phyloP scores from a whole-genome alignment of 305 asterid genomes.

The Fraxinus ornus region DNA sequence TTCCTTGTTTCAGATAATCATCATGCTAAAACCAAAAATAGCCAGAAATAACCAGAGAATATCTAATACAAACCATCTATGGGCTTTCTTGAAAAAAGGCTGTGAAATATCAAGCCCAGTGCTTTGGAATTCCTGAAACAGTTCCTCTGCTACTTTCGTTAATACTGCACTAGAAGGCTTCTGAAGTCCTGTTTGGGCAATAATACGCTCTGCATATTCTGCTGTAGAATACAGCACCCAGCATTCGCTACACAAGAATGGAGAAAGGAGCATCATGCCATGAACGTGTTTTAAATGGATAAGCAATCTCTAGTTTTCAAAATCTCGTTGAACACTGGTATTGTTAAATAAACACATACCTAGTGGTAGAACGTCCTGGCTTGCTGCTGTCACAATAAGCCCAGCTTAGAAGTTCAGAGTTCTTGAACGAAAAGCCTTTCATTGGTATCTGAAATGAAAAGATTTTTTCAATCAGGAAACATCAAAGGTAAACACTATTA shows the following conservation, averaged over 20 bases:
- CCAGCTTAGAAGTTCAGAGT: slow-evolving; percentile 69
- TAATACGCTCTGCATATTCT: slow-evolving; percentile 63
- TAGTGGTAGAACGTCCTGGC: slow-evolving; percentile 64
- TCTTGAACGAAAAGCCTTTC: slow-evolving; percentile 66
- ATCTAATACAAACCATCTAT: slow-evolving; percentile 66
- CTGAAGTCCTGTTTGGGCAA: slow-evolving; percentile 69
- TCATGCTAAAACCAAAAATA: not conserved
- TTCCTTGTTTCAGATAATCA: slow-evolving; percentile 2
- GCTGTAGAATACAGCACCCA: slow-evolving; percentile 92
- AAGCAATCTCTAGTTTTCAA: not conserved
- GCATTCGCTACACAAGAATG: slow-evolving; percentile 48
- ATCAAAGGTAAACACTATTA: not conserved
- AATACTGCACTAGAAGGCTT: slow-evolving; percentile 61
- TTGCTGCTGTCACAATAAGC: slow-evolving; percentile 89
- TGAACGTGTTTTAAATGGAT: not conserved
- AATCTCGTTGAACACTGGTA: not conserved
- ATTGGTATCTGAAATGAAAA: slow-evolving; percentile 59
- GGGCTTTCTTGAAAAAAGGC: slow-evolving; percentile 77
- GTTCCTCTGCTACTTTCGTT: slow-evolving; percentile 70
- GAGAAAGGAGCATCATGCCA: not conserved
- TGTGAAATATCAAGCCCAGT: slow-evolving; percentile 53
- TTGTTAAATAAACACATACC: slow-evolving; percentile 38
- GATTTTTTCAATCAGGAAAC: slow-evolving; percentile 18
- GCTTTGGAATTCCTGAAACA: slow-evolving; percentile 64
- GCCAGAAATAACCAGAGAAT: slow-evolving; percentile 6